Conservation (phyloP, 768 basidiomycete species). For the Hirschioporus abietinus region DNA sequence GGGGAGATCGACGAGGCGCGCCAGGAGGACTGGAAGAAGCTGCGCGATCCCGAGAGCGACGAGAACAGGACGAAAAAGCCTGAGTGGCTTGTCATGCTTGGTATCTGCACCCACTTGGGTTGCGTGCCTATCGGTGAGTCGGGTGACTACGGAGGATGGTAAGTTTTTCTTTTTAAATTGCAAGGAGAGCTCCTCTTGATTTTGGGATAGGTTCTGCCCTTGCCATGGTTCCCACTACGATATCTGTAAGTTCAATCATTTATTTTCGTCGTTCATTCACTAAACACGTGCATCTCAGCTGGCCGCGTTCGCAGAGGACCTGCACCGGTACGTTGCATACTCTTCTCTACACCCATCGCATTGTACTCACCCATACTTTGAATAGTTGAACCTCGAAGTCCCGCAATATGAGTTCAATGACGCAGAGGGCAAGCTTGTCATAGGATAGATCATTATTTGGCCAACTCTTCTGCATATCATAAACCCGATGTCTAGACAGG, state of each 20-base stretch:
- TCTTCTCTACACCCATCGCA: not conserved
- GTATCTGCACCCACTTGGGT: slow-evolving; percentile 95
- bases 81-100: slow-evolving; percentile 92
- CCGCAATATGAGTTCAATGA: slow-evolving; percentile 87
- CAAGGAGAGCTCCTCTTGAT: slow-evolving; percentile 1
- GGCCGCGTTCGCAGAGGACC: slow-evolving; percentile 95
- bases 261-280: slow-evolving; percentile 8
- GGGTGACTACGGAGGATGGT: slow-evolving; percentile 98
- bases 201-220: slow-evolving; percentile 74
- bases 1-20: slow-evolving; percentile 93
- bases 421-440: slow-evolving; percentile 76
- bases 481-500: not conserved
- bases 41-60: slow-evolving; percentile 92
- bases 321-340: slow-evolving; percentile 68
- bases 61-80: slow-evolving; percentile 87
- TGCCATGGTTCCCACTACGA: slow-evolving; percentile 99
- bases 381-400: slow-evolving; percentile 88
- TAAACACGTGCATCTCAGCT: slow-evolving; percentile 39
- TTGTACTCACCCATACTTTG: slow-evolving; percentile 11
- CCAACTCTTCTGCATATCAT: not conserved
- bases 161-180: slow-evolving; percentile 19
- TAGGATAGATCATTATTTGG: slow-evolving; percentile 51
- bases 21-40: slow-evolving; percentile 70
- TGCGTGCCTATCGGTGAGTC: slow-evolving; percentile 98
- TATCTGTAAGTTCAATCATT: slow-evolving; percentile 60